Evolutionary conservation across 495 filamentous ascomycete genomes (phyloP).

Genomic region (Aspergillus ellipticus): DNA sequence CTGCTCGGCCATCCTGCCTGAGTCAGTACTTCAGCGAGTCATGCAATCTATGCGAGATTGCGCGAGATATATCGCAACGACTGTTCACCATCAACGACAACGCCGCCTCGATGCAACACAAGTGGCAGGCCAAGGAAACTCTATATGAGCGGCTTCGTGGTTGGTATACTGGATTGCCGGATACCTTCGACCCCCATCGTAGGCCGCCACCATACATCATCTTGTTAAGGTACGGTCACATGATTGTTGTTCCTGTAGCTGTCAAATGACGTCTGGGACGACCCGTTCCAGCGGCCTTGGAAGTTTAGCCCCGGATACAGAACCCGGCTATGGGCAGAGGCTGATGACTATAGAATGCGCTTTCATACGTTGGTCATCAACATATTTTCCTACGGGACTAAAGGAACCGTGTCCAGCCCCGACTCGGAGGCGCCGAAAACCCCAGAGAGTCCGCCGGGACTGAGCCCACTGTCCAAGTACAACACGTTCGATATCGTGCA

Average conservation of each 20-base stretch:
- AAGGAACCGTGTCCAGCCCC: slow-evolving; percentile 13
- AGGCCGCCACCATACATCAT: slow-evolving; percentile 38
- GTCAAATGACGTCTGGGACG: too few relatives aligned
- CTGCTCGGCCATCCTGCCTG: slow-evolving; percentile 28
- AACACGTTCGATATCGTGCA: slow-evolving; percentile 21
- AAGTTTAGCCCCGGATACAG: too few relatives aligned
- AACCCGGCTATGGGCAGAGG: neutral
- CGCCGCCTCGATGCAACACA: slow-evolving; percentile 6
- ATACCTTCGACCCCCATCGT: slow-evolving; percentile 20
- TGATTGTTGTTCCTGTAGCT: neutral
- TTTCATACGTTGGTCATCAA: slow-evolving; percentile 38
- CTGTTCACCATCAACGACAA: slow-evolving; percentile 28
- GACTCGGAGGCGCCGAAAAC: slow-evolving; percentile 25
- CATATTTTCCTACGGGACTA: slow-evolving; percentile 33
- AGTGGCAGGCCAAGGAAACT: slow-evolving; percentile 25
- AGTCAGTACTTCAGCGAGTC: slow-evolving; percentile 39
- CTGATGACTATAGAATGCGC: slow-evolving; percentile 31
- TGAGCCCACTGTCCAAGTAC: slow-evolving; percentile 24
- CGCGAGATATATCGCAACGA: slow-evolving; percentile 38
- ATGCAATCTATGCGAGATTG: slow-evolving; percentile 39
- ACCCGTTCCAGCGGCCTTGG: neutral
- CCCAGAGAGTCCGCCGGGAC: slow-evolving; percentile 31
- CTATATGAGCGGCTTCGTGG: slow-evolving; percentile 30
- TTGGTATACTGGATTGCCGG: slow-evolving; percentile 36
- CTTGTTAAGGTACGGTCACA: slow-evolving; percentile 27